A percentile compares a stretch with the other conserved stretches of the same genome.
Conservation (phyloP, 441 rosid genomes). For the Syzygium syzygioides region DNA sequence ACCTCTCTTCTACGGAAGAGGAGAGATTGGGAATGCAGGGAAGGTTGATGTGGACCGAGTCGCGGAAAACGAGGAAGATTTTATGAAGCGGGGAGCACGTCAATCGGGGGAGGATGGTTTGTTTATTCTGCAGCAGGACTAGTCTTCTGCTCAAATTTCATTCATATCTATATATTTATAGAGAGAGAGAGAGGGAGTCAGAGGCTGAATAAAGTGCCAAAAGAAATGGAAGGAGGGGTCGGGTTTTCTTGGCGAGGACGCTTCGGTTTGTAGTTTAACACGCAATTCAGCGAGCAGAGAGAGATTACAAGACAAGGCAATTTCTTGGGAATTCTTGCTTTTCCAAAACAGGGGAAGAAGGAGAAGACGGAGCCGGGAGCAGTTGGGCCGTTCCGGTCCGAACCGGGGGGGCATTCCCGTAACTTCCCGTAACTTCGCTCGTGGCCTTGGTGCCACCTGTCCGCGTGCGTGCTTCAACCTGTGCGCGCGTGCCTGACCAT, state of each 20-base stretch:
- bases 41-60: not conserved
- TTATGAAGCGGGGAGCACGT: not conserved
- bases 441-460: not conserved
- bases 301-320: not conserved
- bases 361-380: not conserved
- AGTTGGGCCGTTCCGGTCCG: not conserved
- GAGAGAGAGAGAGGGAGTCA: not conserved
- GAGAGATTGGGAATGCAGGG: not conserved
- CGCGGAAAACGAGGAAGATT: not conserved
- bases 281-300: not conserved
- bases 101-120: not conserved
- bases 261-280: slow-evolving; percentile 1
- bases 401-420: not conserved
- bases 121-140: not conserved
- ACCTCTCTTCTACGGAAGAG: not conserved
- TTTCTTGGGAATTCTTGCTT: not conserved
- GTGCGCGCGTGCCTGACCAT: not conserved
- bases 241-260: slow-evolving; percentile 12
- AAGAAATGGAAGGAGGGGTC: not conserved
- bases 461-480: not conserved
- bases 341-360: not conserved
- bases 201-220: not conserved
- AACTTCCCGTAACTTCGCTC: not conserved
- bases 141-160: not conserved
- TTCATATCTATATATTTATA: not conserved